Base-by-base conservation (phyloP, 495 filamentous ascomycete species). In the Tetracladium marchalianum region DNA sequence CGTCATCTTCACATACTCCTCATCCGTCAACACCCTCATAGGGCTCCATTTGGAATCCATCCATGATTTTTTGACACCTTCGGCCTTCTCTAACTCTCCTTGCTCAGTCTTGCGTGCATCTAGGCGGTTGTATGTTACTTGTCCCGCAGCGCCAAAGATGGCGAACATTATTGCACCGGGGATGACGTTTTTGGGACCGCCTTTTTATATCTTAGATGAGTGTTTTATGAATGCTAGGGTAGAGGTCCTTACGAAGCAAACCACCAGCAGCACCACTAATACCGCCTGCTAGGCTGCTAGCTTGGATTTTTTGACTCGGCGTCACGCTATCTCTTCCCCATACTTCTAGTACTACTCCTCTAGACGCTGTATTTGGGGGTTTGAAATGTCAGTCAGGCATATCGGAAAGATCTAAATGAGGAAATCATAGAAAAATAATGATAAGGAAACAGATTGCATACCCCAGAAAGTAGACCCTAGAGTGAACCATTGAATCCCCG, bases 381-480 rank as follows among this genome's bases (percentile, higher is more conserved):
- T 15, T 44, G 10, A 45, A 33, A 66, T 62, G 51, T 65, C 34
- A 33, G 2, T 42, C 38, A 43, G 41, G 32, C 40, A n/a, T n/a
- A n/a, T n/a, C n/a, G n/a, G n/a, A n/a, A n/a, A n/a, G n/a, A n/a
- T n/a, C n/a, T n/a, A n/a, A n/a, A n/a, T n/a, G n/a, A n/a, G n/a
- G n/a, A n/a, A n/a, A n/a, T n/a, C 22, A 27, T 27, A 27, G 22
- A 27, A 27, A 27, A 5, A 11, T 35, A 24, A 18, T 38, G 11
- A 27, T 37, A 12, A 13, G 38, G 15, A 27, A 15, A 17, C n/a
- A 13, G 8, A 11, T 5, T 34, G 65, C 66, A 55, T 64, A 93
- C 85, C 84, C 70, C 76, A 86, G 61, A 82, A 98, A 13, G 78
- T 81, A 37, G 72, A 76, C 24, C 87, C 87, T 37, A 93, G 74